These are phyloP conservation scores for Spergularia bocconei DNA, from an alignment of 148 eudicot species.

Conservation along the genomic window DNA sequence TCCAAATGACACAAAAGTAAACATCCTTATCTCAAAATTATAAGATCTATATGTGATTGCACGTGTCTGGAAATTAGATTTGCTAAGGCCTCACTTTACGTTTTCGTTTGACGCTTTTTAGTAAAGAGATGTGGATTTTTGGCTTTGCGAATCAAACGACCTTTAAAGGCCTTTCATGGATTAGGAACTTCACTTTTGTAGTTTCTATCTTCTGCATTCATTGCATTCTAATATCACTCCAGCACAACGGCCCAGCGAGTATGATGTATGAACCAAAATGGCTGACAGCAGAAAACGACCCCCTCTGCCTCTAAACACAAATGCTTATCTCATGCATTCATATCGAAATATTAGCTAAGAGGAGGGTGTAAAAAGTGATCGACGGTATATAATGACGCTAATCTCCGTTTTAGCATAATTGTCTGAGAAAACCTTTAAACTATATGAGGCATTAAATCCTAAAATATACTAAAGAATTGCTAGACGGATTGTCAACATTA, in stretches of 20 bases:
- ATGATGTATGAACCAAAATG: too few species aligned
- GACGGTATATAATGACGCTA: neutral
- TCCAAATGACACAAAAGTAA: too few species aligned
- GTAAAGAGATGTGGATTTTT: neutral
- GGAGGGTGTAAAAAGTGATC: too few species aligned
- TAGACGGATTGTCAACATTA: neutral
- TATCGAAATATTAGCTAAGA: too few species aligned
- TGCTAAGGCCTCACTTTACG: neutral
- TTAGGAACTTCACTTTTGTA: neutral
- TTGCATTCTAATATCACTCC: neutral
- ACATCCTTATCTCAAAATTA: neutral
- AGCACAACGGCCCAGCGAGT: neutral
- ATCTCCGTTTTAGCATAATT: neutral
- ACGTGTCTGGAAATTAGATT: constrained; percentile 19
- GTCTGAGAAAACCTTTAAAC: too few species aligned
- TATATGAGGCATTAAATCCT: too few species aligned
- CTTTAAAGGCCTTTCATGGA: neutral
- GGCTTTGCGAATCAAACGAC: neutral
- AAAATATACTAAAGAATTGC: neutral
- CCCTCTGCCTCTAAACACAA: too few species aligned
- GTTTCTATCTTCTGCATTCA: neutral
- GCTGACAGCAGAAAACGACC: too few species aligned
- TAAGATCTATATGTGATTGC: neutral
- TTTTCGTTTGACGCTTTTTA: constrained; percentile 5
- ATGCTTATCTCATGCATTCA: too few species aligned